Evolutionary conservation across 192 early-diverging fungal genomes (phyloP), one percentile per base, ranked within the genome.

Genomic region (Coemansia nantahalensis): DNA sequence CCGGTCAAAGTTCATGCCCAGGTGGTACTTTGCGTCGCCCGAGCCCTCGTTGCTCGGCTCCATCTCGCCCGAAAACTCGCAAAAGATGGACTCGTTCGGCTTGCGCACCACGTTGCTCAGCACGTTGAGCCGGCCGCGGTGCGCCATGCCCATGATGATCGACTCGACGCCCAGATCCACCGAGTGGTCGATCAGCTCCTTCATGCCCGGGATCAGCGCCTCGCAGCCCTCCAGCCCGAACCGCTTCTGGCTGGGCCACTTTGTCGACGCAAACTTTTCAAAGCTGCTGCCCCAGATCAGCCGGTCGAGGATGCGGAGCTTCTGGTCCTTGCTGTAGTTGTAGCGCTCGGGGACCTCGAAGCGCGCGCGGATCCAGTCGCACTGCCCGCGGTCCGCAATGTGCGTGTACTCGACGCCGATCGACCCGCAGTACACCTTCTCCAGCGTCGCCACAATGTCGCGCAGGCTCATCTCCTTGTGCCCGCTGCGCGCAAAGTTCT

Each of bases 181-280:
- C 17, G 91, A 93, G 43, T 86, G 82, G 76, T 99, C 96, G 54
- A 99, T 94, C 83, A 99, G 73, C 50, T 90, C 88, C 74, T 99
- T 96, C 91, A 99, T 94, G 36, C 93, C 94, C 14, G 96, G 96
- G 67, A 99, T 97, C 67, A 99, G 82, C 66, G 84, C 80, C 72
- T 99, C 96, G 71, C 91, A 91, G 57, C 96, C 96, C 70, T 99
- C 96, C 35, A 99, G 82, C 55, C 96, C 96, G 56, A 99, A 99
- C 39, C 96, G 82, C 86, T 97, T 97, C 75, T 95, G 92, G 57
- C 83, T 89, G 48, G 94, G 94, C 79, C 91, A 99, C 80, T 99
- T 99, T 36, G 87, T 89, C 15, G 96, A 83, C 40, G 94, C 87
- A 59, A 96, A 99, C 52, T 90, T 83, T 62, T 99, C 96, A 75